Percentiles rank a stretch among this genome's conserved stretches.
Evolutionary conservation across 2,329 filamentous ascomycete species (phyloP).

Genomic region (Tolypocladium nubicola): DNA sequence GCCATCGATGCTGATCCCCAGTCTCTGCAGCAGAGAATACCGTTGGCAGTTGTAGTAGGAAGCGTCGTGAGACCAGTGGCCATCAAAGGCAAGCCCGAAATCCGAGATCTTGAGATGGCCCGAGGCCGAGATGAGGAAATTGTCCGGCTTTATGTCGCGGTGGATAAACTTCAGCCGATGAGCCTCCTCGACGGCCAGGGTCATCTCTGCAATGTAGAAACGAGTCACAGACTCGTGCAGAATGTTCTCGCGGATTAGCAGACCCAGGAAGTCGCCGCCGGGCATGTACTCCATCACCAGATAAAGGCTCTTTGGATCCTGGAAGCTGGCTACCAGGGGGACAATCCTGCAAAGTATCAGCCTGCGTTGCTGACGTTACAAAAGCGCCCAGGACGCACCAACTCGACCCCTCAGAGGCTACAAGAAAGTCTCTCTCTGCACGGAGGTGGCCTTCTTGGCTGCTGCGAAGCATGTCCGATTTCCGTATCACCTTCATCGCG

Average conservation of each 20-base stretch:
- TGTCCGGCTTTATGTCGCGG: conserved; percentile 93
- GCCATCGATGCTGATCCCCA: conserved; percentile 64
- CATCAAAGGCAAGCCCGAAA: conserved; percentile 90
- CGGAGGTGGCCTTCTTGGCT: conserved; percentile 87
- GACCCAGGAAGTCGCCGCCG: conserved; percentile 82
- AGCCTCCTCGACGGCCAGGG: conserved; percentile 85
- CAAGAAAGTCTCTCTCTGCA: conserved; percentile 85
- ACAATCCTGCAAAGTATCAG: conserved; percentile 52
- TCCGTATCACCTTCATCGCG: conserved; percentile 96
- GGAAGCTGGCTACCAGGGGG: conserved; percentile 77
- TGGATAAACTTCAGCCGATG: conserved; percentile 87
- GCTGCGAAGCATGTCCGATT: conserved; percentile 83
- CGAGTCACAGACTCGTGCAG: conserved; percentile 68
- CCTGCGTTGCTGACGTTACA: no score
- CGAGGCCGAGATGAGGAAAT: conserved; percentile 80
- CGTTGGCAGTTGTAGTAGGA: conserved; percentile 77
- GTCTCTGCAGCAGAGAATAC: conserved; percentile 64
- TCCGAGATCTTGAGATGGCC: conserved; percentile 94
- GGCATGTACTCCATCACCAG: conserved; percentile 98
- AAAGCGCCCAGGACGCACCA: conserved; percentile 41
- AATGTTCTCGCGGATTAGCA: conserved; percentile 76
- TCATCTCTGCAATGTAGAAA: conserved; percentile 94
- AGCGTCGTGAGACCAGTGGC: conserved; percentile 88
- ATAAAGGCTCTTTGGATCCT: conserved; percentile 76
- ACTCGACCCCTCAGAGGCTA: conserved; percentile 74